Conservation (phyloP, 2,329 filamentous ascomycete species). For the Dactylellina leptospora region DNA sequence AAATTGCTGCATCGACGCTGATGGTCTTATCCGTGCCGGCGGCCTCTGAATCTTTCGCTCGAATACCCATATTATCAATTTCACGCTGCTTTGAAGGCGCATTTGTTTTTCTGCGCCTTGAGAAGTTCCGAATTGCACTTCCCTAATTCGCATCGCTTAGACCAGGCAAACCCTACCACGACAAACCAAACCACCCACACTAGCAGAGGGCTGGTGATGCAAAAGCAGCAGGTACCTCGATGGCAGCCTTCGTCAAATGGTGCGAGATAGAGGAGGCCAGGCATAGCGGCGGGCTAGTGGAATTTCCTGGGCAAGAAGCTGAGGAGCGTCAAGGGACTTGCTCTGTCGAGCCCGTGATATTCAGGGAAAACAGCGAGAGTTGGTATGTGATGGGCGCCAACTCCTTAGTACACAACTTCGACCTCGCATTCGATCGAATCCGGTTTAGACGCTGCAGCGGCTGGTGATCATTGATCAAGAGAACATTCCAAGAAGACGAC, state of each 20-base stretch:
- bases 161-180: constrained; percentile 46
- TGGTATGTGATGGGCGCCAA: constrained; percentile 30
- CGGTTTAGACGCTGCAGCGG: constrained; percentile 16
- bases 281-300: constrained; percentile 13
- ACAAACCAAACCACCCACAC: constrained; percentile 26
- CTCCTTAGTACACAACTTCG: not conserved
- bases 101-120: constrained; percentile 25
- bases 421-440: constrained; percentile 6
- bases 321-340: constrained; percentile 41
- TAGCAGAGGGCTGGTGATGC: constrained; percentile 12
- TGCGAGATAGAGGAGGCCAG: constrained; percentile 14
- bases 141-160: constrained; percentile 45
- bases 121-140: constrained; percentile 43
- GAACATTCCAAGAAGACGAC: constrained; percentile 33
- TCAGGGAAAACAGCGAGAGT: constrained; percentile 41
- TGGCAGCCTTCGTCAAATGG: constrained; percentile 52
- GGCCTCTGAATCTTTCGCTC: not conserved
- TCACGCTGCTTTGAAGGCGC: too few relatives aligned
- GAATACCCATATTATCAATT: too few relatives aligned
- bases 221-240: constrained; percentile 49
- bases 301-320: constrained; percentile 38
- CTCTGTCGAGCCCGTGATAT: constrained; percentile 49
- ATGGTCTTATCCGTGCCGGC: not conserved
- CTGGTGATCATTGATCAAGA: constrained; percentile 24
- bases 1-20: constrained; percentile 1